phyloP scores from a whole-genome alignment of 768 basidiomycete species.

The Pleurotus citrinopileatus region DNA sequence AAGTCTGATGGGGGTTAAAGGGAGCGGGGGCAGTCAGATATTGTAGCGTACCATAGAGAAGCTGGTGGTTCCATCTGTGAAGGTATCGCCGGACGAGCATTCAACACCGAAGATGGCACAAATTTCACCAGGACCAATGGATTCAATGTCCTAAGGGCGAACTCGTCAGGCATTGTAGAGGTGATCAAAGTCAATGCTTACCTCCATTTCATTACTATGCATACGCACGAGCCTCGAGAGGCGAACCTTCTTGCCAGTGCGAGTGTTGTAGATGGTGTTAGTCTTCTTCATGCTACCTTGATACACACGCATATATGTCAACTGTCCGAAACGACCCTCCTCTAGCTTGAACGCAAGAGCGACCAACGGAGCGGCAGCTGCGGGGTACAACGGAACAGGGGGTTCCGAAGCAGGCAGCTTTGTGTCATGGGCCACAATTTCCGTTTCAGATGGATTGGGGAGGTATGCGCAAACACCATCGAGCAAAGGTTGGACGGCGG shows the following conservation, averaged over 20 bases:
- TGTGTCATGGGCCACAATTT: constrained; percentile 81
- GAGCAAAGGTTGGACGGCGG: constrained; percentile 88
- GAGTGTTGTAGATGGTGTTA: constrained; percentile 82
- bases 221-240: constrained; percentile 94
- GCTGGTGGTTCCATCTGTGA: constrained; percentile 86
- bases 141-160: constrained; percentile 75
- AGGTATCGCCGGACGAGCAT: constrained; percentile 96
- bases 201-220: constrained; percentile 99
- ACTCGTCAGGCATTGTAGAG: background rate
- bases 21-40: background rate
- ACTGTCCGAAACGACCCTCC: constrained; percentile 94
- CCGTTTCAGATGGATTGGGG: constrained; percentile 80
- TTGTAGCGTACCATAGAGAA: constrained; percentile 80
- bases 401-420: constrained; percentile 62
- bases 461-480: constrained; percentile 97
- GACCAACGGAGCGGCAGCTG: constrained; percentile 83
- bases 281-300: constrained; percentile 92
- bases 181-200: constrained; percentile 26
- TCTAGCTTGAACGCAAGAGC: constrained; percentile 98
- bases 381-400: constrained; percentile 75
- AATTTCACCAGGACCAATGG: constrained; percentile 96
- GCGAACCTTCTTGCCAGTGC: constrained; percentile 96
- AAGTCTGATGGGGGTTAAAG: constrained; percentile 56
- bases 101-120: constrained; percentile 99
- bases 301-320: constrained; percentile 98